Evolutionary conservation across 2,329 filamentous ascomycete genomes (phyloP).

Genomic region (Fusarium hostae): DNA sequence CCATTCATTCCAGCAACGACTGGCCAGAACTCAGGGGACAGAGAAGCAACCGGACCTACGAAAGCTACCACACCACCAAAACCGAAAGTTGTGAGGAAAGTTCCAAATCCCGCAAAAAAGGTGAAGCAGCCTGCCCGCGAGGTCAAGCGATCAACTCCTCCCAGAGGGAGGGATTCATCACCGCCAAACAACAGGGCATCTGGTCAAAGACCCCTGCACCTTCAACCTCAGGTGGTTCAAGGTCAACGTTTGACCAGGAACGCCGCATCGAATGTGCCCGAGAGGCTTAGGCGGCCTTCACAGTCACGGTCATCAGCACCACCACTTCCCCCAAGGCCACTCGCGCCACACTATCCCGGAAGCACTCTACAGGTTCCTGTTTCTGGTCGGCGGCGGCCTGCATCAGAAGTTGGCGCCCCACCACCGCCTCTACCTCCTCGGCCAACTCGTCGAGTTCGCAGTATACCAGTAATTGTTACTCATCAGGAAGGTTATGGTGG

Average conservation of each 20-base stretch:
- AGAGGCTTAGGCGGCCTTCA: slow-evolving; percentile 4
- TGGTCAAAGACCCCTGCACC: slow-evolving; percentile 4
- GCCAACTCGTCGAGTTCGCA: slow-evolving; percentile 40
- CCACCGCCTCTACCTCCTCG: slow-evolving; percentile 44
- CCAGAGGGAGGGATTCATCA: slow-evolving; percentile 40
- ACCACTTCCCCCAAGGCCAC: slow-evolving; percentile 30
- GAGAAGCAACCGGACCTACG: neutral
- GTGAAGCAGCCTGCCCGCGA: slow-evolving; percentile 29
- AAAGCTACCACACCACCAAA: slow-evolving; percentile 6
- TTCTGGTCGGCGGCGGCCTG: slow-evolving; percentile 20
- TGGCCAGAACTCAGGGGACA: slow-evolving; percentile 21
- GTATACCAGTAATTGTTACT: slow-evolving; percentile 47
- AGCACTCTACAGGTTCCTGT: slow-evolving; percentile 15
- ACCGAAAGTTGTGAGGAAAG: slow-evolving; percentile 34
- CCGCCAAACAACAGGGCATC: slow-evolving; percentile 35
- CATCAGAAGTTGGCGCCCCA: slow-evolving; percentile 39
- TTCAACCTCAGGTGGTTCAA: slow-evolving; percentile 5
- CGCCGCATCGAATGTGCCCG: slow-evolving; percentile 3
- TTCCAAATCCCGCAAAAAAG: slow-evolving; percentile 20
- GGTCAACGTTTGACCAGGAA: slow-evolving; percentile 9
- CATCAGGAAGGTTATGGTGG: slow-evolving; percentile 43
- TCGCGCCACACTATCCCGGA: slow-evolving; percentile 22
- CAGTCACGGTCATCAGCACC: slow-evolving; percentile 21
- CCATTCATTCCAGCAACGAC: slow-evolving; percentile 49
- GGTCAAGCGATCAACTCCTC: slow-evolving; percentile 22